Evolutionary conservation across 2,329 filamentous ascomycete genomes (phyloP).

Genomic region (Pseudocercospora musae): DNA sequence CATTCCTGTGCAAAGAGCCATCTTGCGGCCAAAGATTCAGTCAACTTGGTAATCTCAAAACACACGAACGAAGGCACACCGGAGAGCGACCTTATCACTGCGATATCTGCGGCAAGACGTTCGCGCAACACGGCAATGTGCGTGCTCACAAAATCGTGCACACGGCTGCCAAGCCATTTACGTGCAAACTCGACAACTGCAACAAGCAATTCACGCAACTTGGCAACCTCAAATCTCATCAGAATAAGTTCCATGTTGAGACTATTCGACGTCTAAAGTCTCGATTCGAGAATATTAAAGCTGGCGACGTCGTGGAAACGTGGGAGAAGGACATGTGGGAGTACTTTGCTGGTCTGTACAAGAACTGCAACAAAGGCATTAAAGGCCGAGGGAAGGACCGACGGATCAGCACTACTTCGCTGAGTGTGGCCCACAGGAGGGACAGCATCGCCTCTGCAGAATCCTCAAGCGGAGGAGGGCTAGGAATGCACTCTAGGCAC

Average conservation of each 20-base stretch:
- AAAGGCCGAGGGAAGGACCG: conserved; percentile 89
- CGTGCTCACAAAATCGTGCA: conserved; percentile 81
- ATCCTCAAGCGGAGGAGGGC: conserved; percentile 5
- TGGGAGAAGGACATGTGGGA: conserved; percentile 75
- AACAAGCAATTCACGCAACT: conserved; percentile 85
- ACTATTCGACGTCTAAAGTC: conserved; percentile 66
- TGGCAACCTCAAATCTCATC: conserved; percentile 92
- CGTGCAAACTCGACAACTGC: conserved; percentile 78
- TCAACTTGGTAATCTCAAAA: conserved; percentile 89
- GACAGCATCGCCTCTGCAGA: conserved; percentile 22
- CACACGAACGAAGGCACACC: conserved; percentile 82
- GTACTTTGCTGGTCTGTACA: conserved; percentile 86
- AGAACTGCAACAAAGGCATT: conserved; percentile 97
- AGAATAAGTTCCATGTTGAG: conserved; percentile 87
- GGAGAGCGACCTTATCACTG: conserved; percentile 83
- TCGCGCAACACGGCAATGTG: conserved; percentile 82
- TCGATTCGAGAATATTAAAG: conserved; percentile 64
- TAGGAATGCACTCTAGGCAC: not conserved
- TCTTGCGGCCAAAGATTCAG: conserved; percentile 79
- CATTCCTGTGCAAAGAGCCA: conserved; percentile 77
- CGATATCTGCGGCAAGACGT: conserved; percentile 73
- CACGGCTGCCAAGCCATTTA: conserved; percentile 70
- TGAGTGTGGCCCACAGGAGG: conserved; percentile 12
- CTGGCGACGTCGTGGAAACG: conserved; percentile 60
- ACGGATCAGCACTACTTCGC: conserved; percentile 50